These are phyloP conservation scores for Fraxinus dipetala DNA, from an alignment of 305 asterid genomes.

Conservation along the genomic window DNA sequence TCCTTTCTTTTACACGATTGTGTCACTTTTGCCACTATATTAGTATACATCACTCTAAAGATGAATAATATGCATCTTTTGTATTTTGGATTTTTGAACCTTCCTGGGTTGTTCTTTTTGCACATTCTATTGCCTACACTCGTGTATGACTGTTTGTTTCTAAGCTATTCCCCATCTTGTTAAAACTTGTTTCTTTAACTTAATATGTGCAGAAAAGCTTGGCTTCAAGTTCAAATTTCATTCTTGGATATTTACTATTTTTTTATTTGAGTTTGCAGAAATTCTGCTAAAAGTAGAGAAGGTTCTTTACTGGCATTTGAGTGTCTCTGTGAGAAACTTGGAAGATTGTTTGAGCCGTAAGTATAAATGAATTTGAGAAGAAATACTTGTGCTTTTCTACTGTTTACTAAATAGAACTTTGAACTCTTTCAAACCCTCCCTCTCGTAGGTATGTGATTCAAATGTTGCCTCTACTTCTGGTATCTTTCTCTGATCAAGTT, in stretches of 20 bases:
- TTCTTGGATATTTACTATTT: not conserved
- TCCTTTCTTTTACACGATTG: not conserved
- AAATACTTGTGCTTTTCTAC: slow-evolving; percentile 20
- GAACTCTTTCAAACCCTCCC: not conserved
- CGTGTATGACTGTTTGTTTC: not conserved
- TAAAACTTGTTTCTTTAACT: not conserved
- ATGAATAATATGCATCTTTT: not conserved
- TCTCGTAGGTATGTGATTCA: slow-evolving; percentile 83
- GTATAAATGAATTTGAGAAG: slow-evolving; percentile 28
- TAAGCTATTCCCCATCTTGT: not conserved
- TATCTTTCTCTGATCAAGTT: slow-evolving; percentile 95
- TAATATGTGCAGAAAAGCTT: not conserved
- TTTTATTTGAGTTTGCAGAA: slow-evolving; percentile 47
- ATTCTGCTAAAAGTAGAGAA: slow-evolving; percentile 90
- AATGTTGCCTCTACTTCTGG: slow-evolving; percentile 86
- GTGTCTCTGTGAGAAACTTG: slow-evolving; percentile 94
- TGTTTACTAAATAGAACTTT: not conserved
- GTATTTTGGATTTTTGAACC: not conserved
- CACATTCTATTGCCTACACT: not conserved
- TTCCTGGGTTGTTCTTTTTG: not conserved
- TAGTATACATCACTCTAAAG: not conserved
- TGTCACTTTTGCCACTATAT: not conserved
- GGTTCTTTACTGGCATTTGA: slow-evolving; percentile 96
- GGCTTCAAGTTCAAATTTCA: not conserved
- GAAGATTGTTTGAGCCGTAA: slow-evolving; percentile 98